phyloP scores from a whole-genome alignment of 106 monocot genomes.

The Platanthera zijinensis region DNA sequence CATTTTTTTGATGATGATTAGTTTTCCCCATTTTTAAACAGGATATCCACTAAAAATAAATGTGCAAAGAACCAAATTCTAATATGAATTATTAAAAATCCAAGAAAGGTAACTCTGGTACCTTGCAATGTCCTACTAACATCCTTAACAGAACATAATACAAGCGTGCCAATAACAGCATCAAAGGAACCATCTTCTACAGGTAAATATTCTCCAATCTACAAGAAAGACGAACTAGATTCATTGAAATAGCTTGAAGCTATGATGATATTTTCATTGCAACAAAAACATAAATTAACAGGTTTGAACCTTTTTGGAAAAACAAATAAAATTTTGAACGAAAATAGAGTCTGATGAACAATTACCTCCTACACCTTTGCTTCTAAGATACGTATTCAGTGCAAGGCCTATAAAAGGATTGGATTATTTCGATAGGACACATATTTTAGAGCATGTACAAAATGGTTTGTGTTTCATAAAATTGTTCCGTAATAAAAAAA shows the following conservation, averaged over 20 bases:
- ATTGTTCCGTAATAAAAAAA: too few relatives aligned
- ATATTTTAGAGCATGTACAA: background rate
- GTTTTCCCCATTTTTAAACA: background rate
- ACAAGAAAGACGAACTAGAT: background rate
- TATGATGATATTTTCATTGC: too few relatives aligned
- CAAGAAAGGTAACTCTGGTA: conserved; percentile 8
- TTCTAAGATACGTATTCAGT: background rate
- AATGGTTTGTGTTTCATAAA: background rate
- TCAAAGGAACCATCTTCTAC: conserved; percentile 65
- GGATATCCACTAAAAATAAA: too few relatives aligned
- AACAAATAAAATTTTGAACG: background rate
- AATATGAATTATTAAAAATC: background rate
- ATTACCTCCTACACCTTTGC: background rate
- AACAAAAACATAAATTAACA: too few relatives aligned
- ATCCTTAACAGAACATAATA: conserved; percentile 82
- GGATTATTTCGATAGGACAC: background rate
- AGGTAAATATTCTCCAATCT: conserved; percentile 81
- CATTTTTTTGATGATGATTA: background rate
- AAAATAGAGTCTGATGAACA: background rate
- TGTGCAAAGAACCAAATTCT: background rate
- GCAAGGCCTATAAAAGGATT: background rate
- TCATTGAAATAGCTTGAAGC: too few relatives aligned
- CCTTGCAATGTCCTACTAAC: conserved; percentile 50
- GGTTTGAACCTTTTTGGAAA: too few relatives aligned
- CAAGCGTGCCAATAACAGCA: conserved; percentile 79